phyloP scores from a whole-genome alignment of 2,329 filamentous ascomycete species.

The Gliomastix tumulicola region DNA sequence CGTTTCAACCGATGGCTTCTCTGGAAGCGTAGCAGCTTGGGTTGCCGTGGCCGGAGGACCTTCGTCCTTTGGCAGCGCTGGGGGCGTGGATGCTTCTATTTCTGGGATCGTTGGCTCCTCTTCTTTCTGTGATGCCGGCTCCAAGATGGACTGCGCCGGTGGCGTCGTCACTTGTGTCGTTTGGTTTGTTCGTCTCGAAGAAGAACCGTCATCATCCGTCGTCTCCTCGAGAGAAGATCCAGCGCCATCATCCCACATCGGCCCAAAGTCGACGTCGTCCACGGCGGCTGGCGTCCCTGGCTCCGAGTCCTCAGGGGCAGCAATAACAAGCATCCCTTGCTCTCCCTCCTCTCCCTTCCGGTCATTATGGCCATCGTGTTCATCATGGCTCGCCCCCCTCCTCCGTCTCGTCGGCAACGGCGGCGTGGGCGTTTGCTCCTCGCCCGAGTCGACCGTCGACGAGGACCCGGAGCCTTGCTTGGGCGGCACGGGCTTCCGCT shows the following conservation, averaged over 20 bases:
- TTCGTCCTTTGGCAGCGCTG: neutral
- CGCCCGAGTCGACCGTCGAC: constrained; percentile 14
- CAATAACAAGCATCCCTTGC: constrained; percentile 56
- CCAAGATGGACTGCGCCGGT: no score
- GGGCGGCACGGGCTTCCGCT: constrained; percentile 55
- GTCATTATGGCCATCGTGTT: no score
- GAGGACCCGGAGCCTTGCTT: constrained; percentile 6
- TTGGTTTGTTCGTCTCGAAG: neutral
- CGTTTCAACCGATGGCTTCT: neutral
- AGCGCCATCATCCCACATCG: no score
- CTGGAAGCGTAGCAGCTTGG: neutral
- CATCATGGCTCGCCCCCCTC: constrained; percentile 24
- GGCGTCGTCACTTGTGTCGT: neutral
- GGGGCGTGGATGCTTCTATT: neutral
- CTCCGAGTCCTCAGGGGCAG: constrained; percentile 57
- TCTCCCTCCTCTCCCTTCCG: no score
- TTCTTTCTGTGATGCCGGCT: no score
- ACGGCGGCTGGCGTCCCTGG: constrained; percentile 38
- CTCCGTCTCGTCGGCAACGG: constrained; percentile 40
- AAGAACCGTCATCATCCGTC: neutral
- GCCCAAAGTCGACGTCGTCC: no score
- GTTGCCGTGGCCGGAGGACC: neutral
- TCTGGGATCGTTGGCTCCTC: neutral
- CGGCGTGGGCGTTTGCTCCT: constrained; percentile 27
- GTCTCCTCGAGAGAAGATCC: no score